Base-by-base conservation (phyloP, 176 grass and related monocot species). In the Pontederia paniculata region DNA sequence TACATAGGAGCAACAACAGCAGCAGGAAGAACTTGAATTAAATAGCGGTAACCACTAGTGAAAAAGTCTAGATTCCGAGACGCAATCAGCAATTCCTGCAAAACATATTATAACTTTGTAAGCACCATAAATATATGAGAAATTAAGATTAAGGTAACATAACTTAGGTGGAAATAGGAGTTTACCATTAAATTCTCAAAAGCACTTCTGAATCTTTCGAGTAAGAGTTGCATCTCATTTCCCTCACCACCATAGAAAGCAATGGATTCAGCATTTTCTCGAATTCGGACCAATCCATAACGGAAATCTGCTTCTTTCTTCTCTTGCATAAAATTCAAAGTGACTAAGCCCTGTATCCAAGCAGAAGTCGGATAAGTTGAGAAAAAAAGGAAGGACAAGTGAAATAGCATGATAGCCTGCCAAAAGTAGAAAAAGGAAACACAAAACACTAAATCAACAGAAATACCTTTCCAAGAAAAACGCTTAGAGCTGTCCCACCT, bases 241-340 rank as follows among this genome's bases (percentile, higher is more conserved):
- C 77, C 83, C 74, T 90, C 91, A 23, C 91, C 91, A 23, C 83
- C 91, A 63, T 97, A 90, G 79, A 97, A 97, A 42, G 91, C 86
- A 74, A 97, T 88, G 17, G 91, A 97, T 74, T 97, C 91, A 28
- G 86, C 86, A 82, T 97, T 97, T 90, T 97, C 91, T 83, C 91
- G 77, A 74, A 97, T 86, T 47, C 86, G 78, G 3, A 97, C 86
- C 81, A 97, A 86, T 59, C 91, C 91, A 43, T 87, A 97, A 54
- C 91, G 76, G 78, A 97, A 97, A 88, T 97, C 86, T 65, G 91
- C 91, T 78, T 97, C 91, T 79, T 90, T 97, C 72, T 97, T 97
- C 70, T 97, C 91, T 97, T 97, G 86, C 91, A 97, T 84, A 80
- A 97, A 97, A 72, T 90, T 97, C 74, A 97, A 71, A 70, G 70